Conservation (phyloP, 495 filamentous ascomycete species). For the Aspergillus cavernicola region DNA sequence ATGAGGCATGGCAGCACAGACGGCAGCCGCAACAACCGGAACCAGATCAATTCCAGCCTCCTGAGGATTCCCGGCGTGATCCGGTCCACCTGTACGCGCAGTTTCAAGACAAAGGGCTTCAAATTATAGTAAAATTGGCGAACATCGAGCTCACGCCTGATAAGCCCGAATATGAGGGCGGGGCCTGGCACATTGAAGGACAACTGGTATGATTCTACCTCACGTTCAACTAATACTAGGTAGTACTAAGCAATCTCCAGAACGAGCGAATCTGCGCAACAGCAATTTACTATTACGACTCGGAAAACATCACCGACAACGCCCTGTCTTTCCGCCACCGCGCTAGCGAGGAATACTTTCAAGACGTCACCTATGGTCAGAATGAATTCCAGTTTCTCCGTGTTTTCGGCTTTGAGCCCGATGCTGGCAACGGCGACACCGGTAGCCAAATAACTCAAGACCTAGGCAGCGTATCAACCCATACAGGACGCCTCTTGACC, state of each 20-base stretch:
- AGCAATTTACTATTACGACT: slow-evolving; percentile 56
- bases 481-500: slow-evolving; percentile 20
- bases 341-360: slow-evolving; percentile 5
- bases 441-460: slow-evolving; percentile 15
- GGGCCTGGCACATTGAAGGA: slow-evolving; percentile 51
- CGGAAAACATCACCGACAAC: slow-evolving; percentile 49
- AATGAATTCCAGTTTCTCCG: slow-evolving; percentile 12
- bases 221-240: background rate
- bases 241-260: background rate
- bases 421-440: background rate
- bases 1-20: too few species aligned
- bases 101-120: slow-evolving; percentile 37
- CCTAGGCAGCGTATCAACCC: slow-evolving; percentile 24
- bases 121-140: slow-evolving; percentile 58
- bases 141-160: slow-evolving; percentile 57
- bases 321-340: slow-evolving; percentile 45
- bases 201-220: slow-evolving; percentile 2
- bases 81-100: background rate
- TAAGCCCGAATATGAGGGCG: slow-evolving; percentile 41
- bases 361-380: slow-evolving; percentile 17
- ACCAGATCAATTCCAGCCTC: background rate
- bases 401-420: slow-evolving; percentile 19
- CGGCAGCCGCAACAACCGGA: too few species aligned
- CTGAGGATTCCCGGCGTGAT: background rate
- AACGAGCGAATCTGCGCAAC: slow-evolving; percentile 55